Conservation (phyloP, 345 rosid genomes). For the Triadica sebifera region DNA sequence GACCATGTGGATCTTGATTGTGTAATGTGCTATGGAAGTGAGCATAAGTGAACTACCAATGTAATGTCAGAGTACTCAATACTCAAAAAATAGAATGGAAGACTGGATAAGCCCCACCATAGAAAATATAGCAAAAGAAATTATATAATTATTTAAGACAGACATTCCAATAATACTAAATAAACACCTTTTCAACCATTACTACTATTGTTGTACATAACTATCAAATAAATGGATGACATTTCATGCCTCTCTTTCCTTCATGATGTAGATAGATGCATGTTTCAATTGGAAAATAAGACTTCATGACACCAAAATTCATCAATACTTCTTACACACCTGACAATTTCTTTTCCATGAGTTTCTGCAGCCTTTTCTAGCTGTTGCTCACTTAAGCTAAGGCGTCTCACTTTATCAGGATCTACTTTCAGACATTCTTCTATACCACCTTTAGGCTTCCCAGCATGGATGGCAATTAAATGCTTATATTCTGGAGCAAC, state of each 20-base stretch:
- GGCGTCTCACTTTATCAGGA: constrained; percentile 49
- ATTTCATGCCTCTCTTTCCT: not conserved
- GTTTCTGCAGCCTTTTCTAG: constrained; percentile 55
- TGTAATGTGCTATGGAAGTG: not conserved
- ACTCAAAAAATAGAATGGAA: not conserved
- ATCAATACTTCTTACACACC: constrained; percentile 32
- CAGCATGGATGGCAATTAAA: constrained; percentile 56
- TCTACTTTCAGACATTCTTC: constrained; percentile 46
- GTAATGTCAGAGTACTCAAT: not conserved
- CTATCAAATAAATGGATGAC: not conserved
- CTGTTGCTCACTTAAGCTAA: constrained; percentile 63
- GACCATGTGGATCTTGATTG: not conserved
- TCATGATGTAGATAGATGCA: not conserved
- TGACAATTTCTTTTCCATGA: constrained; percentile 51
- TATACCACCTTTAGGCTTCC: constrained; percentile 53
- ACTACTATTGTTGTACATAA: not conserved
- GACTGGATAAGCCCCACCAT: not conserved
- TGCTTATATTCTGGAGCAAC: constrained; percentile 40
- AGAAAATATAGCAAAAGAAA: not conserved
- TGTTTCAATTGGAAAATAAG: not conserved
- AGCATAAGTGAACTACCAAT: not conserved
- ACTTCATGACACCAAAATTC: not conserved
- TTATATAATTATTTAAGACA: not conserved
- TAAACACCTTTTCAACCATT: constrained; percentile 4
- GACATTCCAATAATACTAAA: not conserved